phyloP scores from a whole-genome alignment of 2,329 filamentous ascomycete species.

The Fusarium xylarioides region DNA sequence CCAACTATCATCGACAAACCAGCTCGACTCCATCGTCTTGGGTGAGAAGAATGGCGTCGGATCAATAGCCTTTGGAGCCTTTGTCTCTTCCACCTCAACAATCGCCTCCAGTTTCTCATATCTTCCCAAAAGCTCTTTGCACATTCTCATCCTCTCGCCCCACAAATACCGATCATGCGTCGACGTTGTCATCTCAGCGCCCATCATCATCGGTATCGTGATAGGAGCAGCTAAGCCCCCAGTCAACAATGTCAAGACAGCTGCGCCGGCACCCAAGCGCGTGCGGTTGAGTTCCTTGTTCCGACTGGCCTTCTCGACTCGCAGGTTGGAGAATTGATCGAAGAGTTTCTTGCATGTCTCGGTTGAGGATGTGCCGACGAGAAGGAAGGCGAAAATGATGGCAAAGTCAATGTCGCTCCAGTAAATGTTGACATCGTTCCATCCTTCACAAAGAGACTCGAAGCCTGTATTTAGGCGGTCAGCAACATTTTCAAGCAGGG shows the following conservation, averaged over 20 bases:
- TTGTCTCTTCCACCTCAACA: not conserved
- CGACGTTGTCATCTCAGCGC: not conserved
- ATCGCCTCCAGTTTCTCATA: not conserved
- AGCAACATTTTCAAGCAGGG: not conserved
- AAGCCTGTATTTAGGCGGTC: not conserved
- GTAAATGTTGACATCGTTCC: constrained; percentile 11
- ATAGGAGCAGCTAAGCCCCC: not conserved
- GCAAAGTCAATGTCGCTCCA: constrained; percentile 25
- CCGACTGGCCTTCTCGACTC: constrained; percentile 3
- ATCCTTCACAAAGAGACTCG: not conserved
- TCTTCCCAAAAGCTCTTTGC: not conserved
- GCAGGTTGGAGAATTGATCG: constrained; percentile 2
- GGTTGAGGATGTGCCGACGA: not conserved
- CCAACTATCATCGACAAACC: constrained; percentile 13
- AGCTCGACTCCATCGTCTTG: not conserved
- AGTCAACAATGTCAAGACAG: not conserved
- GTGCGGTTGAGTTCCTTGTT: not conserved
- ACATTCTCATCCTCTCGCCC: not conserved
- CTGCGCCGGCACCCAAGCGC: constrained; percentile 10
- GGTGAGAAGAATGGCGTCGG: not conserved
- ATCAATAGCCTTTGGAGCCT: not conserved
- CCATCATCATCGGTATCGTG: not conserved
- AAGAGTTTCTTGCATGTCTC: constrained; percentile 6
- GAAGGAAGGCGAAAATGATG: not conserved
- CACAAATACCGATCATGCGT: not conserved